Evolutionary conservation across 805 yeast species (phyloP), one percentile per base, ranked within the genome.

Genomic region (Barnettozyma siamensis): DNA sequence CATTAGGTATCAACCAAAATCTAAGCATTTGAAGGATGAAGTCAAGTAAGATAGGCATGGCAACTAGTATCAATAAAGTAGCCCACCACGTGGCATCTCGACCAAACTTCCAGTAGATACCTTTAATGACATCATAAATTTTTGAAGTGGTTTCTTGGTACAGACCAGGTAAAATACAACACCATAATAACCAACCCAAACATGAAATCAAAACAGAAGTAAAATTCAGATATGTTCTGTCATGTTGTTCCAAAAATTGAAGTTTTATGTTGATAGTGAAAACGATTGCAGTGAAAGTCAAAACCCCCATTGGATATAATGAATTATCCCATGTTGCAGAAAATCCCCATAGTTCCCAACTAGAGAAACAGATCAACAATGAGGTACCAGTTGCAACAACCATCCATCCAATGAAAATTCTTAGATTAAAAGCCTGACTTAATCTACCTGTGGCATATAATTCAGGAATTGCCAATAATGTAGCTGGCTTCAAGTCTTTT

Each of bases 401-500:
- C 72, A 88, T 76, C 97, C 98, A 91, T 12, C 72, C 68, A 1
- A 87, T 41, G 48, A 89, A 88, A 5, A 86, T 66, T 40, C 62
- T 63, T 50, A 88, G 57, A 54, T 84, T 84, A 64, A 93, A 91
- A 3, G 80, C 82, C 56, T 79, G 75, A 50, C 80, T 83, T 30
- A 75, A 65, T 41, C 93, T 73, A 2, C 98, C 97, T 37, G 72
- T 78, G 2, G 78, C 53, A 58, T 93, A 93, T 21, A 93, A 67
- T 60, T 89, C 96, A 0, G 99, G 99, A 5, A 88, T 84, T 0
- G 98, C 93, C 38, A 91, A 60, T 40, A 93, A 69, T 0, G 98
- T 91, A 1, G 93, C 77, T 1, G 98, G 95, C 37, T 79, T 72
- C 58, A 93, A 69, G 55, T 93, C 99, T 57, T 83, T 84, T 54